Conservation (phyloP, 202 grass and related monocot species). For the Setaria italica region DNA sequence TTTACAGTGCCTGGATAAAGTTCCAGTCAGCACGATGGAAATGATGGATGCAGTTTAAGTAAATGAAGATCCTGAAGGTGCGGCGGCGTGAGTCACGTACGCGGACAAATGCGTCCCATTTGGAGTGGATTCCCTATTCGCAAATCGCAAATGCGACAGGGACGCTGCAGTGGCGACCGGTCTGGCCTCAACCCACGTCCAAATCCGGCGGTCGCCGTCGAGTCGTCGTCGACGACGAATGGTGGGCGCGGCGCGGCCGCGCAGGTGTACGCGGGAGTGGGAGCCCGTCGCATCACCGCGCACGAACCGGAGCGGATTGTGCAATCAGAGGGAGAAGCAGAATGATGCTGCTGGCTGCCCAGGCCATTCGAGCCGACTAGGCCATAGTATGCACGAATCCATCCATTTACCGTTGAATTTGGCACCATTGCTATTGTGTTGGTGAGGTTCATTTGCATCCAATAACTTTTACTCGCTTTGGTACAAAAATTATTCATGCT, state of each 20-base stretch:
- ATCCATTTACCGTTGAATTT: too few relatives aligned
- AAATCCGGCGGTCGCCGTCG: background rate
- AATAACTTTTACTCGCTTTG: background rate
- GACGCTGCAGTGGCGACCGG: background rate
- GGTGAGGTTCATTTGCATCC: too few relatives aligned
- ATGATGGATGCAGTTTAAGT: background rate
- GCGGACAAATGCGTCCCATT: background rate
- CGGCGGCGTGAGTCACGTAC: background rate
- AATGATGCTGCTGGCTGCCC: background rate
- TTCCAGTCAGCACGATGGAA: background rate
- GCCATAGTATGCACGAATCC: background rate
- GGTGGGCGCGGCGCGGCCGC: background rate
- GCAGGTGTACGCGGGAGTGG: background rate
- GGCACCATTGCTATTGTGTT: too few relatives aligned
- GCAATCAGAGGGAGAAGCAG: background rate
- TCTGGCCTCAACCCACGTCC: constrained; percentile 9
- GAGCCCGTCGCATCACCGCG: constrained; percentile 20
- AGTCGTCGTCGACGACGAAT: background rate
- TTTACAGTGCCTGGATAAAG: background rate
- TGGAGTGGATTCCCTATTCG: background rate
- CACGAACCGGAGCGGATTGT: background rate
- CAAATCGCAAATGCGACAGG: background rate
- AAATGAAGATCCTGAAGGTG: background rate
- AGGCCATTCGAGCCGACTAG: background rate
- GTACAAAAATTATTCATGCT: too few relatives aligned